phyloP scores from a whole-genome alignment of 2,329 filamentous ascomycete species.

The Cytospora piceicola region DNA sequence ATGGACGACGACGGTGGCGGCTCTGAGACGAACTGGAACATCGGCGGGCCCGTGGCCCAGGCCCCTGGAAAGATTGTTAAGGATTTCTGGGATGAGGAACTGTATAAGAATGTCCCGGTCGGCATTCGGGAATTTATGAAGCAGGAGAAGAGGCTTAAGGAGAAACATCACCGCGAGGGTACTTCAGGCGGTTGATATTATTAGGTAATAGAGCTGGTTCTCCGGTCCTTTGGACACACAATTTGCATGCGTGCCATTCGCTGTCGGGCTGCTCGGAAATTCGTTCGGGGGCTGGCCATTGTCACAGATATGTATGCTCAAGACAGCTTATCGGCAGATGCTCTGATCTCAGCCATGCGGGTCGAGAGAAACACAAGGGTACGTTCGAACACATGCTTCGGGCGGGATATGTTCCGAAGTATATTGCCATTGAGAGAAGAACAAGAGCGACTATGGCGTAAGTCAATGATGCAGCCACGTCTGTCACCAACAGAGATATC shows the following conservation, averaged over 20 bases:
- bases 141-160: conserved; percentile 87
- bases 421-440: too few relatives aligned
- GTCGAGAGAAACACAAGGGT: too few relatives aligned
- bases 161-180: conserved; percentile 68
- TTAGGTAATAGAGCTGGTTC: conserved; percentile 5
- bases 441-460: too few relatives aligned
- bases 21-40: conserved; percentile 69
- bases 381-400: too few relatives aligned
- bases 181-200: conserved; percentile 46
- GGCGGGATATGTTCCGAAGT: too few relatives aligned
- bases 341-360: neutral
- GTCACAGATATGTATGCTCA: neutral
- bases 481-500: too few relatives aligned
- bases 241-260: neutral
- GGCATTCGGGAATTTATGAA: conserved; percentile 98
- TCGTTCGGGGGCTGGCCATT: neutral
- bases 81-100: conserved; percentile 64
- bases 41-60: conserved; percentile 41
- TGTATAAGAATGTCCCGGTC: conserved; percentile 83
- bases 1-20: conserved; percentile 84
- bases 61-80: conserved; percentile 47
- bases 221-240: neutral
- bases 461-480: too few relatives aligned
- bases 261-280: neutral
- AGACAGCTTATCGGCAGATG: neutral